phyloP scores from a whole-genome alignment of 306 rosid species.

The Prunus salicina region DNA sequence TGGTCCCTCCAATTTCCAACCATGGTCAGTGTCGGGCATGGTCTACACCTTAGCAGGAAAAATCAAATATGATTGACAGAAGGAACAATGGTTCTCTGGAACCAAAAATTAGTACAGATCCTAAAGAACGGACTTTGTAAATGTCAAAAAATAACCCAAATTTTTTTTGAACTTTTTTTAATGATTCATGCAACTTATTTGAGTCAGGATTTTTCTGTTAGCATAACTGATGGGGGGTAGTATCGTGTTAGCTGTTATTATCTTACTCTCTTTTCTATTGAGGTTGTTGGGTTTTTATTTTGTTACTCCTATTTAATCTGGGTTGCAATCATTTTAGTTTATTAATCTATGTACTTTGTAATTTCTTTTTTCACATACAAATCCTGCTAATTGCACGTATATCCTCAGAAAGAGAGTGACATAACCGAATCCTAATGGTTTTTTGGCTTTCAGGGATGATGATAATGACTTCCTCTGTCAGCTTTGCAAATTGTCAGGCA shows the following conservation, averaged over 20 bases:
- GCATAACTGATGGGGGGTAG: background rate
- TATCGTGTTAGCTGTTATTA: background rate
- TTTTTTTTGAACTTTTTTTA: background rate
- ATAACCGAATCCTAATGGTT: background rate
- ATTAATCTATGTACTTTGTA: background rate
- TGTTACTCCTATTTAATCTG: background rate
- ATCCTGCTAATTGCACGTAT: background rate
- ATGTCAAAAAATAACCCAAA: background rate
- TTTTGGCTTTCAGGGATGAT: constrained; percentile 56
- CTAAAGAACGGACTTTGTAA: background rate
- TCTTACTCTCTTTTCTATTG: background rate
- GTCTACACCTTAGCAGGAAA: background rate
- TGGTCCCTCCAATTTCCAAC: background rate
- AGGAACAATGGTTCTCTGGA: too few species aligned
- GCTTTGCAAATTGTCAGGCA: constrained; percentile 75
- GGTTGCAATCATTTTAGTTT: background rate
- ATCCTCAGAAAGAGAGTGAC: background rate
- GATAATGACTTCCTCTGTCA: constrained; percentile 82
- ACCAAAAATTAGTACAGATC: too few species aligned
- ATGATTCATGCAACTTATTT: background rate
- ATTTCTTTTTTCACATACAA: background rate
- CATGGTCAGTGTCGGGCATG: background rate
- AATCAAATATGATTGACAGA: background rate
- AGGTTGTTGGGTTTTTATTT: background rate
- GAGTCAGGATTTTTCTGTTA: background rate